Percentiles rank a stretch among this genome's conserved stretches.
Conservation (phyloP, 2,329 filamentous ascomycete genomes). For the Xylaria sp. region DNA sequence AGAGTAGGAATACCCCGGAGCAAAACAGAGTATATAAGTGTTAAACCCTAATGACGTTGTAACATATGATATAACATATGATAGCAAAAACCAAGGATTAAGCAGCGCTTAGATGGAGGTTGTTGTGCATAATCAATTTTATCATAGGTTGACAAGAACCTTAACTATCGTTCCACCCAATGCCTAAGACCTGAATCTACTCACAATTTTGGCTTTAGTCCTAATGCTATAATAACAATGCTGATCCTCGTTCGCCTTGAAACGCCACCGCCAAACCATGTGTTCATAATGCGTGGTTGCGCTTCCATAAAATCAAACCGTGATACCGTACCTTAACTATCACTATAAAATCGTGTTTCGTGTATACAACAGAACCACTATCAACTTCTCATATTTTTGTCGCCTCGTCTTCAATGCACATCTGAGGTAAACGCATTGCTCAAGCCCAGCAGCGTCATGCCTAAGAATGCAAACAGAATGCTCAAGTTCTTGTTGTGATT, state of each 20-base stretch:
- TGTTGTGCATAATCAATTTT: too few species aligned
- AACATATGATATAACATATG: too few species aligned
- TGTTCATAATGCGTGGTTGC: too few species aligned
- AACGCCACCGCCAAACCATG: slow-evolving; percentile 4
- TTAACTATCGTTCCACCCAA: too few species aligned
- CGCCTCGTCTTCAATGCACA: slow-evolving; percentile 44
- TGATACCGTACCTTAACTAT: background rate
- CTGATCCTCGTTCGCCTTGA: background rate
- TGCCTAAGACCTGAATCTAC: too few species aligned
- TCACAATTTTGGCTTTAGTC: too few species aligned
- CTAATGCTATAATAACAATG: too few species aligned
- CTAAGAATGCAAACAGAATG: slow-evolving; percentile 79
- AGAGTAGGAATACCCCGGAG: background rate
- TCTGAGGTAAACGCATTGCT: slow-evolving; percentile 81
- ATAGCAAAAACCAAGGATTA: too few species aligned
- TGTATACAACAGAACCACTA: background rate
- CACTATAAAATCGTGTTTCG: background rate
- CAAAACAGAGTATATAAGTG: background rate
- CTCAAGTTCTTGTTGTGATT: slow-evolving; percentile 80
- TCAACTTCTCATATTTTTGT: slow-evolving; percentile 1
- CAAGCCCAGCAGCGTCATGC: slow-evolving; percentile 85
- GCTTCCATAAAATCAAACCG: too few species aligned
- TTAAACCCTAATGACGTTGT: too few species aligned
- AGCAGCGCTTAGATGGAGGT: too few species aligned
- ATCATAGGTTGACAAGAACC: too few species aligned